Conservation (phyloP, 805 yeast genomes). For the Pichia gijzeniarum region DNA sequence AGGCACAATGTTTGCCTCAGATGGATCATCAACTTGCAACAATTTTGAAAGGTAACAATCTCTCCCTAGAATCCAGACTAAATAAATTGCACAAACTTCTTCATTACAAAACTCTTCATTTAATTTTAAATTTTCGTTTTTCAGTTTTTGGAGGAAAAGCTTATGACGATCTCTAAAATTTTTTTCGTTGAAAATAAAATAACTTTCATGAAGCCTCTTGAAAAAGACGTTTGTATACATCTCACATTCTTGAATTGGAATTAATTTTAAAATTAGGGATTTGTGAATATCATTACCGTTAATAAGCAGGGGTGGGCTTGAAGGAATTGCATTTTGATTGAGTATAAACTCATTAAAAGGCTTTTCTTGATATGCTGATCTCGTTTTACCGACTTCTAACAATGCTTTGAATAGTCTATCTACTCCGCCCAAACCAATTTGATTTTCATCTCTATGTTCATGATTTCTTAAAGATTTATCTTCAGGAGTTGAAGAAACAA, state of each 20-base stretch:
- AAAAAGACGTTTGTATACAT: constrained; percentile 30
- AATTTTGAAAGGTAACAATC: constrained; percentile 7
- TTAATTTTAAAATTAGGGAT: constrained; percentile 20
- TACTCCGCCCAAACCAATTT: constrained; percentile 13
- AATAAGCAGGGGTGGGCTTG: not conserved
- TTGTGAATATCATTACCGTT: constrained; percentile 8
- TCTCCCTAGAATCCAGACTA: constrained; percentile 32
- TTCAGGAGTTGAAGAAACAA: not conserved
- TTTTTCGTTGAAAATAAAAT: constrained; percentile 30
- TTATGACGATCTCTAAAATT: constrained; percentile 26
- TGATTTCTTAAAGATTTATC: too few relatives aligned
- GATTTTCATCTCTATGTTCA: constrained; percentile 12
- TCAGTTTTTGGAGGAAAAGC: constrained; percentile 24
- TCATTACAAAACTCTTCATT: constrained; percentile 15
- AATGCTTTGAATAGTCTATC: constrained; percentile 15
- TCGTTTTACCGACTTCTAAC: constrained; percentile 12
- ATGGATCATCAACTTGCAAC: too few relatives aligned
- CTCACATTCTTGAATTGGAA: constrained; percentile 24
- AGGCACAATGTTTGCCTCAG: constrained; percentile 7
- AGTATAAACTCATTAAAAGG: not conserved
- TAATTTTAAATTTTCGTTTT: not conserved
- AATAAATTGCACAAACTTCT: constrained; percentile 32
- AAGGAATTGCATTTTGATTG: not conserved
- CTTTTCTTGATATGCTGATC: not conserved
- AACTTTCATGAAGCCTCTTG: constrained; percentile 30